Base-by-base conservation (phyloP, 2,329 filamentous ascomycete genomes). In the Chaetomiaceae sp. region DNA sequence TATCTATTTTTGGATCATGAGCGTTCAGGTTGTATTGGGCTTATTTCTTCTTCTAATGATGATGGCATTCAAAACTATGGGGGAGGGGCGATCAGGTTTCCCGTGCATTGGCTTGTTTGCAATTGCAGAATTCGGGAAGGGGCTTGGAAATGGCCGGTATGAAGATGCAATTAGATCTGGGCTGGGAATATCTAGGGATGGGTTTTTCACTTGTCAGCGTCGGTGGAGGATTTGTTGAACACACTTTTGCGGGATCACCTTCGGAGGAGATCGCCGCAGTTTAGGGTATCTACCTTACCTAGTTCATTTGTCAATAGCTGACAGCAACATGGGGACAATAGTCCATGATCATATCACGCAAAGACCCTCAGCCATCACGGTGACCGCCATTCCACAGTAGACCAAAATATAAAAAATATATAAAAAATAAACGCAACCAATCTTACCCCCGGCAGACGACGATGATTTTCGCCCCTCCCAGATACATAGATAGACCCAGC, bases 1-100 rank as follows among this genome's bases (percentile, higher is more conserved):
- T 23, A 16, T 32, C 20, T 23, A 16, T 32, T 42, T 53, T 46
- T 38, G 45, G 30, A 25, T 36, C 37, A 53, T 51, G 27, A 56
- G 49, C 54, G 44, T 20, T 53, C n/a, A n/a, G n/a, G n/a, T n/a
- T n/a, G 46, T 23, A 27, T 50, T 27, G 25, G 25, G 25, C 5
- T 20, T 40, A 18, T 50, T 23, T 34, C 30, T 32, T 6, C 38
- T 51, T 51, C 40, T 44, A 16, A 44, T 51, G 40, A 44, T 32
- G 43, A 53, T 30, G 50, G 43, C 36, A 53, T 34, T 48, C 27
- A 50, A 53, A 48, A 42, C 20, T 47, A 30, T 29, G 43, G 40
- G 25, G n/a, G n/a, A n/a, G n/a, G n/a, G n/a, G n/a, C n/a, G n/a
- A 27, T 9, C 25, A 27, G n/a, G n/a, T 9, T 27, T 27, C 5